Conservation (phyloP, 1,284 basidiomycete genomes). For the Ceratobasidium sp. region DNA sequence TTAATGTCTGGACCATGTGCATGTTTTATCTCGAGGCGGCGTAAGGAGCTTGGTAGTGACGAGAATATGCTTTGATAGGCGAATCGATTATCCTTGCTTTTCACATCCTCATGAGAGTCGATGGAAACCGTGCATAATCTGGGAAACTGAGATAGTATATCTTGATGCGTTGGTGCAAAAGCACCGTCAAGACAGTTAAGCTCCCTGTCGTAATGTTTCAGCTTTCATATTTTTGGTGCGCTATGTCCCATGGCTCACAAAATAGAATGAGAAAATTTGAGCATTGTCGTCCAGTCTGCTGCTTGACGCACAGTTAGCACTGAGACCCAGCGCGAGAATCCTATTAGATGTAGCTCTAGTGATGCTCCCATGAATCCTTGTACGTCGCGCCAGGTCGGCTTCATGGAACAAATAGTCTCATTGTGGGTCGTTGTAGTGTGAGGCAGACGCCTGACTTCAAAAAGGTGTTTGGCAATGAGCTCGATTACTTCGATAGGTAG, state of each 20-base stretch:
- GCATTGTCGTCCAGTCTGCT: neutral
- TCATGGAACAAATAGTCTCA: constrained; percentile 7
- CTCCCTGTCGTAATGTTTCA: neutral
- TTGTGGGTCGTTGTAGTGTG: neutral
- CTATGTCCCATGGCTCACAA: neutral
- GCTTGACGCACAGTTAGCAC: neutral
- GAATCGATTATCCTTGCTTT: neutral
- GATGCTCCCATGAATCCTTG: constrained; percentile 26
- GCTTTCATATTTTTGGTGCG: neutral
- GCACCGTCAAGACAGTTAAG: neutral
- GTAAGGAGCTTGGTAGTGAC: neutral
- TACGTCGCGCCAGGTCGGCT: neutral
- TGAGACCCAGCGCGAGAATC: neutral
- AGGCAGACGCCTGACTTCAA: neutral
- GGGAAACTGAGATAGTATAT: neutral
- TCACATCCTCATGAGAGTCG: constrained; percentile 9
- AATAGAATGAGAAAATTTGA: neutral
- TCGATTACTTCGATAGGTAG: constrained; percentile 4
- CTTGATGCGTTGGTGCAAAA: neutral
- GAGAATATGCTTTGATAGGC: neutral
- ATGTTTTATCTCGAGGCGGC: neutral
- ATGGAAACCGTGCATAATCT: neutral
- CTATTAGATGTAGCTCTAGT: constrained; percentile 9
- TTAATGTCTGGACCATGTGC: constrained; percentile 27
- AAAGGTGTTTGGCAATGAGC: constrained; percentile 5